Evolutionary conservation across 306 rosid species (phyloP), one percentile per base, ranked within the genome.

Genomic region (Myrica gale): DNA sequence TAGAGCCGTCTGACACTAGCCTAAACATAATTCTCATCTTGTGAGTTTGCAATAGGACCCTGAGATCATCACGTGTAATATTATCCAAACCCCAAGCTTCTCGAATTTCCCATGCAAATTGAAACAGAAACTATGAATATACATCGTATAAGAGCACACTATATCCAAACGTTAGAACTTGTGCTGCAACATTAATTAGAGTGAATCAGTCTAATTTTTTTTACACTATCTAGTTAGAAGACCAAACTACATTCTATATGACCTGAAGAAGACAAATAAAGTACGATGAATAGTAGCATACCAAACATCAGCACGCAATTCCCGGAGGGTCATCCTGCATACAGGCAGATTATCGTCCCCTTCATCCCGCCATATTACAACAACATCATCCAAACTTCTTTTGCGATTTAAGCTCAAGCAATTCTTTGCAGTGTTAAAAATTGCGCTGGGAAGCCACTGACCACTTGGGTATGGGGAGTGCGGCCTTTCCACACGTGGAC

Each of bases 371-470:
- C 97, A 92, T 75, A 90, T 47, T 81, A 95, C 60, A 72, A 80
- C 78, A 4, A 84, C 82, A 83, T 88, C 99, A 82, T 84, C 79
- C 83, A 87, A 84, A 86, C 85, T 84, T 77, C 96, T 87, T 73
- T 81, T 85, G 46, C 26, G 20, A 81, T 92, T 88, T 54, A 85
- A 23, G 79, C 60, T 75, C 69, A 92, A 86, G 80, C 99, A 95
- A 84, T 86, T 89, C 61, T 85, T 79, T 41, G 97, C 97, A 7
- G 97, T 90, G 82, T 95, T 95, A 67, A 90, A 58, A 41, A 72
- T 84, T 11, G 97, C 98, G 84, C 93, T 90, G 16, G 97, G 96
- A 77, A 95, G 96, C 97, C 98, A 95, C 74, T 85, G 85, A 69
- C 93, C 96, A 65, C 96, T 91, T 9, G 93, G 92, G 74, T 76